Evolutionary conservation across 345 rosid species (phyloP), one percentile per base, ranked within the genome.

Genomic region (Acer negundo): DNA sequence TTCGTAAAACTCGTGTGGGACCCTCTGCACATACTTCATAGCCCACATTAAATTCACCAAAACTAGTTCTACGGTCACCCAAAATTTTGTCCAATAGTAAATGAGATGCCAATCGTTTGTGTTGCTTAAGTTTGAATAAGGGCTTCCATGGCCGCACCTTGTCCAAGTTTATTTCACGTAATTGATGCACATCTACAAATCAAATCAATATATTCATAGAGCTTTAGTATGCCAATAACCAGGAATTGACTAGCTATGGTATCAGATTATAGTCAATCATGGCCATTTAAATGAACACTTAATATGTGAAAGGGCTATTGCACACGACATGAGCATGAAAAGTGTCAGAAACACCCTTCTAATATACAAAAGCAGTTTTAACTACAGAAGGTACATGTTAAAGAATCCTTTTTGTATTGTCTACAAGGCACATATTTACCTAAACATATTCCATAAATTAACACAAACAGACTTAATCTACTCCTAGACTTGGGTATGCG

Each of bases 1-100:
- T 84, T 73, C 94, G 88, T 80, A 95, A 80, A 75, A 95, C 94
- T 59, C 99, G 89, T 40, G 90, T 92, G 28, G 85, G 89, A 82
- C 99, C 98, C 76, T 93, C 94, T 26, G 99, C 96, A 87, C 90
- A 92, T 79, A 95, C 92, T 88, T 95, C 97, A 85, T 91, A 95
- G 23, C 98, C 99, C 62, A 90, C 85, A 83, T 83, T 80, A 66
- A 71, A 65, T 82, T 85, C 85, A 75, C 78, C 79, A 65, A 77
- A 72, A 79, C 77, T 69, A 65, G 75, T 75, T 84, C 83, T 90
- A 62, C 80, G 84, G 77, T 80, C 84, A 82, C 79, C 82, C 64
- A 69, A 66, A 55, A 80, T 86, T 82, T 82, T 82, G 73, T 80
- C 87, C 56, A 81, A 73, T 84, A 73, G 75, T 56, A 82, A 82